Evolutionary conservation across 1,284 basidiomycete genomes (phyloP), one percentile per base, ranked within the genome.

Genomic region (Amylostereum areolatum): DNA sequence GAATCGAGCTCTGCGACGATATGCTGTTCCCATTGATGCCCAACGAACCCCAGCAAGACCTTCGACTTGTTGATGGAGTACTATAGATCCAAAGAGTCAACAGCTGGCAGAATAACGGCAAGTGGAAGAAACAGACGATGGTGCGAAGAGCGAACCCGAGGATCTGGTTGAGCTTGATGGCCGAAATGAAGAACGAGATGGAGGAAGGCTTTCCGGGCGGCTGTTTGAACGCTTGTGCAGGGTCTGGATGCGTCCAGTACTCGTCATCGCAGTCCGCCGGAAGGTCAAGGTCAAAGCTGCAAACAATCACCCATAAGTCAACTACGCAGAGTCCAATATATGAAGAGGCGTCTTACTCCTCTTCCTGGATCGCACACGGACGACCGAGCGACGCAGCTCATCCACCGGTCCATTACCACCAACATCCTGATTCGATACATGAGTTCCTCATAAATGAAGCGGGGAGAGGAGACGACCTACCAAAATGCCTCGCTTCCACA

Each of bases 401-500:
- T 73, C 49, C 75, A 64, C 37, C 87, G 72, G 60, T 89, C 87
- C 55, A 85, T 66, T 28, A 71, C 68, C 2, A 87, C 73, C 0
- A 89, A 70, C 3, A 79, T 71, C 83, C 83, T 86, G 39, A 10
- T 36, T 5, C 36, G 28, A 30, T 2, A n/a, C 18, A 44, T 33
- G 10, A 42, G n/a, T 44, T 28, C 37, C 31, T 49, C 3, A 33
- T 28, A n/a, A 29, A 18, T 2, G 24, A n/a, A 39, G 24, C 36
- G 29, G n/a, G 37, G 11, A 12, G 18, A 32, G 30, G 4, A 5
- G 42, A 35, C 11, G 18, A 24, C 65, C 24, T 56, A 88, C 90
- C 89, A 92, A 64, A 93, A 94, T 1, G 81, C 84, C n/a, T 3
- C 90, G 77, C 54, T 83, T 87, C 76, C 83, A 86, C 24, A 88